Base-by-base conservation (phyloP, 441 rosid genomes). In the Gossypium davidsonii region DNA sequence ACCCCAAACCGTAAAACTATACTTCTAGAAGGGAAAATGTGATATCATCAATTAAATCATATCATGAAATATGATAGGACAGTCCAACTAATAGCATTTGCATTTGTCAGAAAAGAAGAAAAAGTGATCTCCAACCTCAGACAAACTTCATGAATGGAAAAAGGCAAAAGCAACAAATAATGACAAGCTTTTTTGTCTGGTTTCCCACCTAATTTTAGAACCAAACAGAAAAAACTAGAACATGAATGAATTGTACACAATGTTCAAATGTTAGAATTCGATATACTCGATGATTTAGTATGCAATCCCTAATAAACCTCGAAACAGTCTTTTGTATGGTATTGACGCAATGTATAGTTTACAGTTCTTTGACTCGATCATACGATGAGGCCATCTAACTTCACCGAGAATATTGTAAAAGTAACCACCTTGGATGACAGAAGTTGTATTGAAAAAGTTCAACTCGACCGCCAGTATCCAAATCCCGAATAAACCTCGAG, bases 201-300 rank as follows among this genome's bases (percentile, higher is more conserved):
- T 4, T 57, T 17, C 64, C 42, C 67, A 42, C 74, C 63, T 56
- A 70, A 34, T 37, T 37, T 48, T 37, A 56, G 52, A 70, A 70
- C 52, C 44, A 70, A 37, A 28, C 4, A 56, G 52, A 37, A 37
- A 1, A 11, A 31, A 11, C 34, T 55, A 70, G 20, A 70, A 70
- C 73, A 70, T 31, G 42, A 28, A 53, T 3, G 2, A 70, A 17
- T 4, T 12, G n/a, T 18, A 4, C 49, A 18, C 9, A 4, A 9
- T 5, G 26, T 64, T 64, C 20, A 14, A 46, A 66, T 44, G 39
- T 25, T 46, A 46, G 39, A 66, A 48, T 18, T 23, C 11, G 15
- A 8, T 37, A 37, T 8, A 37, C 44, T 7, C 2, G 11, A 37
- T 37, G 44, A 7, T 37, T 37, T 37, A 37, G 44, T 7, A 37